Percentiles rank a stretch among this genome's conserved stretches.
Conservation (phyloP, 2,329 filamentous ascomycete species). For the Gaeumannomyces sp. region DNA sequence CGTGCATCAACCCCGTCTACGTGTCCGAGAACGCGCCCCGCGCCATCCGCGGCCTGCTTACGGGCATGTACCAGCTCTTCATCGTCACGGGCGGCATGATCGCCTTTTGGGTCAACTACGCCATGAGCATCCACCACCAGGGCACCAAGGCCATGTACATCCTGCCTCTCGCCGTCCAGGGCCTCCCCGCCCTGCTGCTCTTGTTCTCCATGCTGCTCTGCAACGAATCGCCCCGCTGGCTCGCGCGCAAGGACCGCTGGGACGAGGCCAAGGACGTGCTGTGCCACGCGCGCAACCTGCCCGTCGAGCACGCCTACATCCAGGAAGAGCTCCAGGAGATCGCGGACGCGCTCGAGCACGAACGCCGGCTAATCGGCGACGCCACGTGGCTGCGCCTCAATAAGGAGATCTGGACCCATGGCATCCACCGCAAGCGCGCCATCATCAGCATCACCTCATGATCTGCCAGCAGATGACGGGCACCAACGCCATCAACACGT, state of each 20-base stretch:
- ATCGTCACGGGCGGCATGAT: slow-evolving; percentile 38
- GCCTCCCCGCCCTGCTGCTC: slow-evolving; percentile 48
- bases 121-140: slow-evolving; percentile 31
- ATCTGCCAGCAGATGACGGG: slow-evolving; percentile 50
- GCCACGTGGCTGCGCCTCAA: slow-evolving; percentile 20
- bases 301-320: slow-evolving; percentile 30
- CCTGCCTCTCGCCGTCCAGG: slow-evolving; percentile 52
- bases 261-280: slow-evolving; percentile 56
- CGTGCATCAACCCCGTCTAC: slow-evolving; percentile 54
- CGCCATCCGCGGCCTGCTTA: slow-evolving; percentile 52
- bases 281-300: slow-evolving; percentile 35
- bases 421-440: slow-evolving; percentile 40
- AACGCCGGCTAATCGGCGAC: slow-evolving; percentile 20
- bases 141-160: slow-evolving; percentile 23
- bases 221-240: slow-evolving; percentile 62
- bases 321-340: slow-evolving; percentile 27
- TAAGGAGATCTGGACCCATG: slow-evolving; percentile 24
- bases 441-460: slow-evolving; percentile 44
- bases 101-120: slow-evolving; percentile 50
- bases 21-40: slow-evolving; percentile 55
- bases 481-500: slow-evolving; percentile 62
- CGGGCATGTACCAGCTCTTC: slow-evolving; percentile 55
- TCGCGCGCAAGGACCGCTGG: slow-evolving; percentile 61
- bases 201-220: slow-evolving; percentile 49
- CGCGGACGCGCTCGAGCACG: slow-evolving; percentile 22